phyloP scores from a whole-genome alignment of 176 grass and related monocot species.

The Oryza rufipogon region DNA sequence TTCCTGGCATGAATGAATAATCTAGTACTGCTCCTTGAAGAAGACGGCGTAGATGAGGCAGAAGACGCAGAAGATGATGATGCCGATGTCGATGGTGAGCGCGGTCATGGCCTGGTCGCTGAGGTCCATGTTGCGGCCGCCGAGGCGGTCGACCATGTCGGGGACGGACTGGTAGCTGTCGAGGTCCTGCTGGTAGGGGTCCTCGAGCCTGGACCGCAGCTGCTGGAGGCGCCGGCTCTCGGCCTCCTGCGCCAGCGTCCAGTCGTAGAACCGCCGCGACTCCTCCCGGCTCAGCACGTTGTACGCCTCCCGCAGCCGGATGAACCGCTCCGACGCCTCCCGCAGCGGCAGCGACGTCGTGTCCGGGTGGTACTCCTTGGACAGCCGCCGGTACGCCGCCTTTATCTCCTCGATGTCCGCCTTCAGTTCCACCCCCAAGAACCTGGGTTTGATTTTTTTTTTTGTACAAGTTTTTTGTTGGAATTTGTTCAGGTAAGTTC shows the following conservation, averaged over 20 bases:
- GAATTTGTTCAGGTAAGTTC: too few relatives aligned
- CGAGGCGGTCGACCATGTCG: conserved; percentile 83
- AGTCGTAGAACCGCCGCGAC: conserved; percentile 86
- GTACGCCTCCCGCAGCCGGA: conserved; percentile 83
- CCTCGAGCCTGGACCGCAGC: conserved; percentile 75
- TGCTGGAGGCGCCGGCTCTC: conserved; percentile 79
- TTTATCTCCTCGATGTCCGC: conserved; percentile 93
- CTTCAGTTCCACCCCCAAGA: conserved; percentile 57
- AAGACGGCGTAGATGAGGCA: conserved; percentile 65
- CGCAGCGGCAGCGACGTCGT: conserved; percentile 85
- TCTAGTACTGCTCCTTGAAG: conserved; percentile 79
- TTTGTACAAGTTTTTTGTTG: too few relatives aligned
- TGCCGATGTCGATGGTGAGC: conserved; percentile 64
- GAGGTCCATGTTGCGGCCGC: conserved; percentile 85
- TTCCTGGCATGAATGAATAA: too few relatives aligned
- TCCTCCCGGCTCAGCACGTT: conserved; percentile 78
- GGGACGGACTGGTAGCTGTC: conserved; percentile 62
- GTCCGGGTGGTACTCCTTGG: conserved; percentile 98
- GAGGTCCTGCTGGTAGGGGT: conserved; percentile 79
- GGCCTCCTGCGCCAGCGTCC: conserved; percentile 92
- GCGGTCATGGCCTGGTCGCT: conserved; percentile 91
- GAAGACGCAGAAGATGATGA: conserved; percentile 70
- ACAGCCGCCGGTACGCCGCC: conserved; percentile 82
- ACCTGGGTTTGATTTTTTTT: conserved; percentile 30
- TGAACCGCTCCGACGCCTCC: conserved; percentile 80